Base-by-base conservation (phyloP, 192 early-diverging fungal species). In the Oehlia diaphana region DNA sequence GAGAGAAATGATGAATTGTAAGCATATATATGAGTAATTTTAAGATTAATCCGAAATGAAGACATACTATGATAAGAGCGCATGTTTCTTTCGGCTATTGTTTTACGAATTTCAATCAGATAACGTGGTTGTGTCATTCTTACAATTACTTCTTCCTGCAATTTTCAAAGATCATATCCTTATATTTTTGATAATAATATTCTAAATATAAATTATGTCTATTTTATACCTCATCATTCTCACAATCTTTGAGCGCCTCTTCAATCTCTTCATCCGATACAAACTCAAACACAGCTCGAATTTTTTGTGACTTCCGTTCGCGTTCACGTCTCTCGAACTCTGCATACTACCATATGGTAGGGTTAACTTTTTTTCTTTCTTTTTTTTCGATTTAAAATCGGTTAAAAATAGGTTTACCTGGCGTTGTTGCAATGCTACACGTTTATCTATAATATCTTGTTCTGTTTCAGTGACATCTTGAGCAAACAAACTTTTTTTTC, bases 401-500 rank as follows among this genome's bases (percentile, higher is more conserved):
- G 31, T 12, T 16, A 5, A 65, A 68, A 16, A 10, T 37, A 37
- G 28, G 35, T 53, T 65, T 87, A 92, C 90, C 79, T 91, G 94
- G 77, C 90, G 90, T 78, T 95, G 96, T 80, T 97, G 96, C 65
- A 98, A 87, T 23, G 93, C 95, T 13, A 98, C 93, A 9, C 96
- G 89, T 83, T 95, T 91, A 81, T 96, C 89, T 83, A 98, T 98
- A 79, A 98, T 95, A 64, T 90, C 90, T 90, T 90, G 90, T 82
- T 98, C 96, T 61, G 93, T 91, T 80, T 94, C 93, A 1, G 96
- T 98, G 35, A 97, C 92, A 83, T 96, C 94, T 72, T 96, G 91
- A 79, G 92, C 88, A 84, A 98, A 98, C 2, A 98, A 91, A 53
- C 93, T 92, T 76, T 95, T 93, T 81, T 96, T 97, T 61, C 93